These are phyloP conservation scores for Kwoniella mangroviensis DNA, from an alignment of 768 basidiomycete species.

Conservation along the genomic window DNA sequence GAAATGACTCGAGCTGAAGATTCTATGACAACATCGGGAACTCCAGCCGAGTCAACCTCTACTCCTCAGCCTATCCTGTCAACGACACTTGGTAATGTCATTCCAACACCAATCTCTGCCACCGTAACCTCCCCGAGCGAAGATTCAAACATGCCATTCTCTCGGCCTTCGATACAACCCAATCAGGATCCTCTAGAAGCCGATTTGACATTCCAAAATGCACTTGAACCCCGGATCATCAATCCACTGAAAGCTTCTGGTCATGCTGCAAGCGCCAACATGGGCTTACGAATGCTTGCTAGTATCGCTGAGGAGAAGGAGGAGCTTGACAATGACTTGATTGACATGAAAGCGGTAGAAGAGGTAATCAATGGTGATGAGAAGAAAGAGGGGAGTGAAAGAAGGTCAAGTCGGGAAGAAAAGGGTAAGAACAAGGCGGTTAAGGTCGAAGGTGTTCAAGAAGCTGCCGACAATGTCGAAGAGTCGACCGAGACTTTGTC, in stretches of 20 bases:
- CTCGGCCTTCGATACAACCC: not conserved
- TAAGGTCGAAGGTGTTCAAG: not conserved
- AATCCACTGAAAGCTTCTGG: not conserved
- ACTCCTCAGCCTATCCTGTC: too few species aligned
- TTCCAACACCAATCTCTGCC: too few species aligned
- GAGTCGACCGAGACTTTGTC: not conserved
- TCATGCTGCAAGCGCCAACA: not conserved
- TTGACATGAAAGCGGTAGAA: not conserved
- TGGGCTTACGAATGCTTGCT: not conserved
- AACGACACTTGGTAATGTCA: too few species aligned
- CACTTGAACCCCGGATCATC: not conserved
- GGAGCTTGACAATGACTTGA: not conserved
- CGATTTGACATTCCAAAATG: not conserved
- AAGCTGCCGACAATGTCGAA: not conserved
- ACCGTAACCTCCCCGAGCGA: too few species aligned
- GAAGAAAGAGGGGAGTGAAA: not conserved
- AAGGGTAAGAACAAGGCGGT: not conserved
- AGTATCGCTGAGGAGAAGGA: not conserved
- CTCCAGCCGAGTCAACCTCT: too few species aligned
- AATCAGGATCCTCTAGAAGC: not conserved
- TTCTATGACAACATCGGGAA: too few species aligned
- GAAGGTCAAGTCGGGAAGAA: not conserved
- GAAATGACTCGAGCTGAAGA: not conserved
- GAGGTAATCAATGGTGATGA: not conserved
- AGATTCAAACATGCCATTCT: not conserved